Evolutionary conservation across 768 basidiomycete genomes (phyloP).

Genomic region (Lanmaoa pseudosensibilis): DNA sequence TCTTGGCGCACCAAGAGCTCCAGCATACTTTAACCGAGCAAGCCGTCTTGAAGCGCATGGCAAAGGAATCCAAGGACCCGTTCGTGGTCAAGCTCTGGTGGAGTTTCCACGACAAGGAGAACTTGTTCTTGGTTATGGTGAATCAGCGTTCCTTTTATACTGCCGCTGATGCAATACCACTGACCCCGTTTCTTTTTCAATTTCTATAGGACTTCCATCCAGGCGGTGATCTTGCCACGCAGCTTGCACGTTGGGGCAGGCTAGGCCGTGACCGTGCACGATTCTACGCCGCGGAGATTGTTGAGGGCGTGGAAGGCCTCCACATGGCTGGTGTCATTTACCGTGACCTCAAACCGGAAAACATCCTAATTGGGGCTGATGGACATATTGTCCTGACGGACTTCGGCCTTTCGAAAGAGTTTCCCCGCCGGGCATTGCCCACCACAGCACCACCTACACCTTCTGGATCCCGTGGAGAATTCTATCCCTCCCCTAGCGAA

Average conservation of each 20-base stretch:
- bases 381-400: constrained; percentile 98
- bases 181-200: constrained; percentile 17
- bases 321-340: constrained; percentile 96
- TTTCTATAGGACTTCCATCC: constrained; percentile 81
- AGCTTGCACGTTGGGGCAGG: constrained; percentile 93
- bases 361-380: constrained; percentile 89
- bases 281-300: constrained; percentile 97
- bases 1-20: constrained; percentile 93
- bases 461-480: constrained; percentile 50
- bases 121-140: constrained; percentile 95
- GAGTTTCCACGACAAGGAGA: constrained; percentile 98
- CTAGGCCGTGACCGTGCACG: constrained; percentile 91
- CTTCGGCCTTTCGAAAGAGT: constrained; percentile 94
- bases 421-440: constrained; percentile 54
- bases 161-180: background rate
- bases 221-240: constrained; percentile 95
- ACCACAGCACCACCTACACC: constrained; percentile 60
- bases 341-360: constrained; percentile 96
- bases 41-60: constrained; percentile 91
- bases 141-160: constrained; percentile 23
- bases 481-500: constrained; percentile 46
- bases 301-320: constrained; percentile 93
- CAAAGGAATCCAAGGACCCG: constrained; percentile 82
- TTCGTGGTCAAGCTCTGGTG: constrained; percentile 97
- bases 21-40: constrained; percentile 97